Conservation (phyloP, 1,139 yeast genomes). For the Geotrichum reessii region DNA sequence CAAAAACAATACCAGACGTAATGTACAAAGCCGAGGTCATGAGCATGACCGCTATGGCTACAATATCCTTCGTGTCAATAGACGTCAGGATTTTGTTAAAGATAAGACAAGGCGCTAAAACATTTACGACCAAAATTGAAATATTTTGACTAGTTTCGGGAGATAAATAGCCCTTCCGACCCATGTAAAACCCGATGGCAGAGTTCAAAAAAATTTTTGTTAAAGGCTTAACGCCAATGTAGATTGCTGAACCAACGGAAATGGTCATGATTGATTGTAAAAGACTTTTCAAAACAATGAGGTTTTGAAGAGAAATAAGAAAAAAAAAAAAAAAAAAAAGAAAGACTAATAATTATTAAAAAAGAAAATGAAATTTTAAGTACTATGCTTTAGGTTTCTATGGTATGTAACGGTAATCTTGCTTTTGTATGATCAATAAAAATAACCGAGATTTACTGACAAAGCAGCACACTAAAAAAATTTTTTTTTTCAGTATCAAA, state of each 20-base stretch:
- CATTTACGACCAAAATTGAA: conserved; percentile 63
- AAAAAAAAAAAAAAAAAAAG: background rate
- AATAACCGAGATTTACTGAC: too few species aligned
- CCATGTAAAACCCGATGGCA: conserved; percentile 61
- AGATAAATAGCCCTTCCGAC: conserved; percentile 37
- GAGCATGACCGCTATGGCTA: conserved; percentile 65
- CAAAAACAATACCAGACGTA: conserved; percentile 32
- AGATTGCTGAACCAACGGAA: conserved; percentile 64
- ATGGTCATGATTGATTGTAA: conserved; percentile 23
- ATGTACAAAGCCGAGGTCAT: conserved; percentile 52
- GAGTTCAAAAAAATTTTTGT: conserved; percentile 76
- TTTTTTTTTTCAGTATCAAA: too few species aligned
- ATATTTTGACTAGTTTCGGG: conserved; percentile 66
- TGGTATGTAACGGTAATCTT: too few species aligned
- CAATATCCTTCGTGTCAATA: conserved; percentile 44
- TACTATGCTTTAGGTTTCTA: too few species aligned
- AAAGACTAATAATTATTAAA: background rate
- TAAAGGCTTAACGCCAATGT: conserved; percentile 79
- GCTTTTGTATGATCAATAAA: too few species aligned
- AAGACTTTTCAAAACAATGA: background rate
- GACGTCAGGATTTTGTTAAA: conserved; percentile 67
- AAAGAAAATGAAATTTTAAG: too few species aligned
- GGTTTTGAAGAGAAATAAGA: background rate
- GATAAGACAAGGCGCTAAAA: conserved; percentile 70
- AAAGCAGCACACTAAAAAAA: too few species aligned